Evolutionary conservation across 495 filamentous ascomycete species (phyloP).

Genomic region (Talaromyces liani): DNA sequence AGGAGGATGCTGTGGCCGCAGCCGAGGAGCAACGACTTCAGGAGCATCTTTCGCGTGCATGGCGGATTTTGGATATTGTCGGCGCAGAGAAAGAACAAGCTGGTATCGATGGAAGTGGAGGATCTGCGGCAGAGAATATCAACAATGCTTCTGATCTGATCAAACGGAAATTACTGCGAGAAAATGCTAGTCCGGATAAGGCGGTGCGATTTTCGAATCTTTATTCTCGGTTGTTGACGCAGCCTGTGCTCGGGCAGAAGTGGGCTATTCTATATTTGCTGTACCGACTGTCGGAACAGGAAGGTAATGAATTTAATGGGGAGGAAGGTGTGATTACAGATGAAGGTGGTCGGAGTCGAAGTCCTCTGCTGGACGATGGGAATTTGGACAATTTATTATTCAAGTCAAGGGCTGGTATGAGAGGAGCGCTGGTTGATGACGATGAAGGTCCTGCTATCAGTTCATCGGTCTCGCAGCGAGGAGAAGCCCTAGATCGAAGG

Average conservation of each 20-base stretch:
- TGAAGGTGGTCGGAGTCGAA: constrained; percentile 27
- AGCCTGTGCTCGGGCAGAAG: constrained; percentile 89
- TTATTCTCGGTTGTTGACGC: constrained; percentile 76
- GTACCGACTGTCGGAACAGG: constrained; percentile 55
- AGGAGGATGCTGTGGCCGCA: constrained; percentile 34
- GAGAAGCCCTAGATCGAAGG: constrained; percentile 22
- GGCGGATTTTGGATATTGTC: constrained; percentile 28
- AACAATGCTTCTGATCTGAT: constrained; percentile 91
- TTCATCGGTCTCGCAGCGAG: constrained; percentile 36
- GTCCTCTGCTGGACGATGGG: constrained; percentile 31
- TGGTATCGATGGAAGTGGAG: constrained; percentile 21
- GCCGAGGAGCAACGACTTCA: constrained; percentile 40
- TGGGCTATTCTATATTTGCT: constrained; percentile 93
- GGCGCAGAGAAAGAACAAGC: not conserved
- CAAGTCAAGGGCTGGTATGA: constrained; percentile 19
- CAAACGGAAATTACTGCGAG: constrained; percentile 71
- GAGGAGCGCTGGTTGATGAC: constrained; percentile 19
- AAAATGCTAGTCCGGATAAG: constrained; percentile 70
- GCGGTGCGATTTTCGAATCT: constrained; percentile 84
- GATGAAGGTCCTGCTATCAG: constrained; percentile 38
- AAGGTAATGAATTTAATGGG: constrained; percentile 18
- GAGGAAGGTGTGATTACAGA: constrained; percentile 20
- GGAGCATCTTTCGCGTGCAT: constrained; percentile 35
- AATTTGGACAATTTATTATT: constrained; percentile 31
- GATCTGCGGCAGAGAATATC: constrained; percentile 46